These are phyloP conservation scores for Thraustotheca clavata DNA, from an alignment of 352 stramenopile genomes.

Conservation along the genomic window DNA sequence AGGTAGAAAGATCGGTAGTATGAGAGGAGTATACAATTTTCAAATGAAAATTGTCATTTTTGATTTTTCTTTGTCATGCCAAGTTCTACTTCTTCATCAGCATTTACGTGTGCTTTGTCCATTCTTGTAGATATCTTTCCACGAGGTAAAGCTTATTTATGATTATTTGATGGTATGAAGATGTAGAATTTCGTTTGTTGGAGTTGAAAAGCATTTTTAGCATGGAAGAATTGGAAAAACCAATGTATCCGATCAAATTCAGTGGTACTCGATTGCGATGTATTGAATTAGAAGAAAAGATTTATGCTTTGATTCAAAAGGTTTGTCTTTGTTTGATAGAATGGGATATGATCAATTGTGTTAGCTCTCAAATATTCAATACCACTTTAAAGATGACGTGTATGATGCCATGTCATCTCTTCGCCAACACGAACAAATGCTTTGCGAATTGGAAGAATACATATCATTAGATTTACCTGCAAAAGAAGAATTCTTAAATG, in stretches of 20 bases:
- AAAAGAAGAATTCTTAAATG: constrained; percentile 17
- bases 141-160: not conserved
- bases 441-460: constrained; percentile 19
- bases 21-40: not conserved
- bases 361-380: constrained; percentile 8
- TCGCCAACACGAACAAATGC: constrained; percentile 16
- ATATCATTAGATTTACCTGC: constrained; percentile 15
- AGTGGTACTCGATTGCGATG: constrained; percentile 15
- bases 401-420: constrained; percentile 14
- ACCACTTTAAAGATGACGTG: constrained; percentile 15
- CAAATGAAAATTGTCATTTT: not conserved
- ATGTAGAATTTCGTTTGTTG: constrained; percentile 10
- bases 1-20: not conserved
- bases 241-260: constrained; percentile 8
- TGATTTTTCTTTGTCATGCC: no score
- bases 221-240: not conserved
- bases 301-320: constrained; percentile 7
- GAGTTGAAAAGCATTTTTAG: constrained; percentile 7
- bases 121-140: not conserved
- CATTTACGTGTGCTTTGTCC: constrained; percentile 1
- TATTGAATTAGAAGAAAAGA: constrained; percentile 7
- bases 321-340: not conserved
- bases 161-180: not conserved
- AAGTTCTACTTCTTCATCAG: no score
- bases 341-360: not conserved